Base-by-base conservation (phyloP, 1,284 basidiomycete genomes). In the Puccinia polysora region DNA sequence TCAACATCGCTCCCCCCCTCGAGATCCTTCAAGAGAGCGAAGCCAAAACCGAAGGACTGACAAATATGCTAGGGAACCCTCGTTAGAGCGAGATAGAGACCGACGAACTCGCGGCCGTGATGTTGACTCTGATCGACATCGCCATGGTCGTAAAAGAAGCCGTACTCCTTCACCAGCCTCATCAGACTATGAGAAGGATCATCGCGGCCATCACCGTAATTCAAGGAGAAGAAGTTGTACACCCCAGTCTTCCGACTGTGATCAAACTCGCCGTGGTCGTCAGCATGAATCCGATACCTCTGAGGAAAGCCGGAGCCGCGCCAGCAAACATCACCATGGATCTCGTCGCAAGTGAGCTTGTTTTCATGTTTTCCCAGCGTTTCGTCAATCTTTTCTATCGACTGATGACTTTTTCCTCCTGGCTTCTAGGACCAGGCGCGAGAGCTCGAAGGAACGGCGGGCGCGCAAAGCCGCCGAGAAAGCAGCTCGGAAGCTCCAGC, bases 391-490 rank as follows among this genome's bases (percentile, higher is more conserved):
- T n/a, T 30, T 18, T 50, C 40, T 25, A 59, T 2, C 23, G 30
- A 47, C 30, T 32, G 10, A n/a, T 28, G 47, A 12, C 23, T n/a
- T 2, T n/a, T 20, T 49, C 1, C 43, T n/a, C n/a, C n/a, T n/a
- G n/a, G n/a, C n/a, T n/a, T 45, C n/a, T 45, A 53, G 64, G n/a
- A 75, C 75, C 1, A 77, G 76, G 25, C 74, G 69, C 30, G 69
- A 71, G 63, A 63, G 43, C 32, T 71, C 69, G 30, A 71, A 60
- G 47, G 69, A 71, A 28, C 58, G 59, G 23, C 47, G 75, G 30
- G 78, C 77, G 32, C 74, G 78, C 2, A 72, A 76, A n/a, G 64
- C 72, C 40, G 75, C 75, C 30, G 78, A 78, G 65, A 76, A 77
- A 15, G 73, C 75, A 18, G 76, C 76, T 55, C 73, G 76, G n/a